A percentile compares a stretch with the other conserved stretches of the same genome.
Evolutionary conservation across 768 basidiomycete species (phyloP).

Genomic region (Crepidotus variabilis): DNA sequence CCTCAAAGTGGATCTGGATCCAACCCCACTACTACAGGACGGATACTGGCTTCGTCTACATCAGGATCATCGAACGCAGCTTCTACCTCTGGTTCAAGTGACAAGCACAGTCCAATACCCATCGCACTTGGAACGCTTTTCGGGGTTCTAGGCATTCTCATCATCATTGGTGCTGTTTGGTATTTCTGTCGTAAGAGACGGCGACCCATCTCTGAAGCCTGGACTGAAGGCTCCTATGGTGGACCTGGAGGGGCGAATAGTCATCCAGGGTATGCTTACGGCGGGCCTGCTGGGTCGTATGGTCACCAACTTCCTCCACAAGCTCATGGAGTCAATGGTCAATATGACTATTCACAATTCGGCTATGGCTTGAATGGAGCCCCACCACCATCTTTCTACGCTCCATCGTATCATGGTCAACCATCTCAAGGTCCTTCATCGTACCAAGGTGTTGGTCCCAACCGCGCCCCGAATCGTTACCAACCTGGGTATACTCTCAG

Average conservation of each 20-base stretch:
- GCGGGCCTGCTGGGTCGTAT: neutral
- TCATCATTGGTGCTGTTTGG: slow-evolving; percentile 24
- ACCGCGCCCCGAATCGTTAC: slow-evolving; percentile 20
- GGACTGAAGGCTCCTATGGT: slow-evolving; percentile 22
- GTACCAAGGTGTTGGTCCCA: neutral
- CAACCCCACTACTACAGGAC: slow-evolving; percentile 9
- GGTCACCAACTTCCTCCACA: slow-evolving; percentile 6
- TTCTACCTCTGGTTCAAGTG: slow-evolving; percentile 11
- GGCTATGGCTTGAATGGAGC: slow-evolving; percentile 11
- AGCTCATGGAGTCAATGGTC: slow-evolving; percentile 10
- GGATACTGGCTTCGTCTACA: slow-evolving; percentile 8
- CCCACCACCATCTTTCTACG: slow-evolving; percentile 8
- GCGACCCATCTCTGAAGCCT: slow-evolving; percentile 30
- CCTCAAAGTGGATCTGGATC: neutral
- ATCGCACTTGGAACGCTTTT: slow-evolving; percentile 30
- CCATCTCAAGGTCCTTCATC: neutral
- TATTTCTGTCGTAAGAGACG: slow-evolving; percentile 22
- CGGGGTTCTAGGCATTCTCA: slow-evolving; percentile 26
- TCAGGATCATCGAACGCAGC: slow-evolving; percentile 14
- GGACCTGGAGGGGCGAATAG: neutral
- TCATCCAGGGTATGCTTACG: neutral
- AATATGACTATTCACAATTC: slow-evolving; percentile 10
- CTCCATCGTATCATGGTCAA: neutral
- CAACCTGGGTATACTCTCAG: slow-evolving; percentile 20
- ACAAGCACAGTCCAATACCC: slow-evolving; percentile 19